Base-by-base conservation (phyloP, 345 rosid species). In the Fremontodendron californicum region DNA sequence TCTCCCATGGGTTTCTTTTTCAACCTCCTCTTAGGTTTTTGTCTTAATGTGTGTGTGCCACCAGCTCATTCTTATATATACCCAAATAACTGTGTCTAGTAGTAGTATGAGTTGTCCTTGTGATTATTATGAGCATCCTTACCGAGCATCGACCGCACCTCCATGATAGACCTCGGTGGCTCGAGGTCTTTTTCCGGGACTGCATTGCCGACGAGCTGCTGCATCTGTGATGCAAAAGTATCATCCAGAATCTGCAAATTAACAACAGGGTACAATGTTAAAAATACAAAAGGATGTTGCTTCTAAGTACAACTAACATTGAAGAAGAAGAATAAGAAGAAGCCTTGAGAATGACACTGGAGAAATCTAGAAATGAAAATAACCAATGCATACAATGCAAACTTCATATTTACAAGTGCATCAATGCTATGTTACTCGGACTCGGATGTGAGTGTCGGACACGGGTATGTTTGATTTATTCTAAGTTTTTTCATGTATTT, bases 181-280 rank as follows among this genome's bases (percentile, higher is more conserved):
- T 96, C 99, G 13, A 96, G 82, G 79, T 93, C 99, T 78, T 96
- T 94, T 65, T 86, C 96, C 73, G 86, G 91, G 43, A 96, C 81
- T 0, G 94, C 85, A 60, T 93, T 96, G 39, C 99, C 99, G 2
- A 96, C 91, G 42, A 96, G 89, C 83, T 91, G 92, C 84, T 96
- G 99, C 91, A 96, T 92, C 78, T 92, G 95, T 52, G 99, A 94
- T 55, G 89, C 97, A 84, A 93, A 93, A 31, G 96, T 86, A 82
- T 93, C 99, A 60, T 96, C 98, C 78, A 96, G 75, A 54, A 96
- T 90, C 98, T 96, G 93, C 86, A 67, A 27, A 61, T 74, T 43
- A 37, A 78, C 13, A 25, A 75, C 5, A 18, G 5, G 12, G 27
- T n/a, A 31, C 42, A 16, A 42, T 55, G 43, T 65, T 71, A 42